These are phyloP conservation scores for Jimgerdemannia lactiflua DNA, from an alignment of 192 early-diverging fungal species.

Conservation along the genomic window DNA sequence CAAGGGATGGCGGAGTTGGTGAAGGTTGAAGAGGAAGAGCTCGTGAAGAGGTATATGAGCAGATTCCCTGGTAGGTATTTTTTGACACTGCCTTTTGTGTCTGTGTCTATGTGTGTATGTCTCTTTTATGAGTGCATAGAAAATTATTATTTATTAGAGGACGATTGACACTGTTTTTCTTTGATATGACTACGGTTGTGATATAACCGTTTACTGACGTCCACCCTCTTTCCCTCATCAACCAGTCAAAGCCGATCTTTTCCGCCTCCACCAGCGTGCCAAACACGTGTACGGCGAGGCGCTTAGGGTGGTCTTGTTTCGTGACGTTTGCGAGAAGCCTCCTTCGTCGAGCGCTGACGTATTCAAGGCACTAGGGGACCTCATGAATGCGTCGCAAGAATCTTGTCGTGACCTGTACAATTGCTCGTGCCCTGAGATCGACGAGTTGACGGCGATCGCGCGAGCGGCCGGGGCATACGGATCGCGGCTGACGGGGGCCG, in stretches of 20 bases:
- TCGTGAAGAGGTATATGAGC: conserved; percentile 35
- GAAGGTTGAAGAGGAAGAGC: conserved; percentile 22
- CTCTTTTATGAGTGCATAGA: neutral
- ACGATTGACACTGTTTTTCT: too few relatives aligned
- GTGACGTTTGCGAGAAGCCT: conserved; percentile 50
- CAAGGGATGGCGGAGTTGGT: conserved; percentile 35
- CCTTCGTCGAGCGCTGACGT: conserved; percentile 26
- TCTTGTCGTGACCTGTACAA: conserved; percentile 81
- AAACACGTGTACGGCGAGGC: conserved; percentile 85
- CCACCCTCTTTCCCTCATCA: too few relatives aligned
- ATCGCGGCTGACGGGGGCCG: conserved; percentile 89
- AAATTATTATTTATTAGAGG: too few relatives aligned
- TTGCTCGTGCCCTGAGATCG: conserved; percentile 83
- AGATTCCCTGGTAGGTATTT: conserved; percentile 20
- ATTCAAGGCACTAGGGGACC: conserved; percentile 60
- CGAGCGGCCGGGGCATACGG: conserved; percentile 71
- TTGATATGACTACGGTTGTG: too few relatives aligned
- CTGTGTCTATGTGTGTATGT: neutral
- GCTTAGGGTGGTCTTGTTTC: conserved; percentile 72
- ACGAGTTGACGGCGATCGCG: conserved; percentile 68
- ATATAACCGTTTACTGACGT: too few relatives aligned
- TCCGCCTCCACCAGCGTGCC: conserved; percentile 75
- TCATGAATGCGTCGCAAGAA: conserved; percentile 89
- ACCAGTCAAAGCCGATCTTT: conserved; percentile 46
- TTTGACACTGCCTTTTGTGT: neutral